A percentile compares a stretch with the other conserved stretches of the same genome.
These are phyloP conservation scores for Rhododendron simsii DNA, from an alignment of 148 eudicot genomes.

Conservation along the genomic window DNA sequence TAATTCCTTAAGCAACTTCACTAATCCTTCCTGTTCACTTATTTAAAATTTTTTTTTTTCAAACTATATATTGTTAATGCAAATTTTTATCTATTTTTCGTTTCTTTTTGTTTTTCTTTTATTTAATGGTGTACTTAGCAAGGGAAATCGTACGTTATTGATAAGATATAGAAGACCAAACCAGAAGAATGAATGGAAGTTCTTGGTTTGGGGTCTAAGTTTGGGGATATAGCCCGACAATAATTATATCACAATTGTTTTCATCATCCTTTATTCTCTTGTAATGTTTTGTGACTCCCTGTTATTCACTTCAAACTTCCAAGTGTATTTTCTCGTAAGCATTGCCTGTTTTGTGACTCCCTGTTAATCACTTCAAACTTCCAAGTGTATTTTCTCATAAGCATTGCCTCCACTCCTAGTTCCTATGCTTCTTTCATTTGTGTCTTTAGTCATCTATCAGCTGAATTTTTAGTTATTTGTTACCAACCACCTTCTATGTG, in stretches of 20 bases:
- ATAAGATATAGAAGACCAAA: not conserved
- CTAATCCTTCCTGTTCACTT: not conserved
- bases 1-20: not conserved
- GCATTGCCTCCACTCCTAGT: not conserved
- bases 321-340: not conserved
- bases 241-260: not conserved
- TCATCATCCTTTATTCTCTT: not conserved
- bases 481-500: slow-evolving; percentile 6
- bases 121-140: not conserved
- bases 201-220: not conserved
- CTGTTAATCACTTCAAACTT: not conserved
- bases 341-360: not conserved
- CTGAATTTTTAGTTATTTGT: not conserved
- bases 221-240: not conserved
- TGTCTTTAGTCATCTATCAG: not conserved
- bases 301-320: not conserved
- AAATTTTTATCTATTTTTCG: not conserved
- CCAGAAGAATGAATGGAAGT: not conserved
- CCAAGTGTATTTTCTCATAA: not conserved
- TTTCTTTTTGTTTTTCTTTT: not conserved
- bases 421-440: not conserved
- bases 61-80: not conserved
- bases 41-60: not conserved
- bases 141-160: not conserved
- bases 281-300: not conserved